Base-by-base conservation (phyloP, 305 asterid genomes). In the Ilex paraguariensis region DNA sequence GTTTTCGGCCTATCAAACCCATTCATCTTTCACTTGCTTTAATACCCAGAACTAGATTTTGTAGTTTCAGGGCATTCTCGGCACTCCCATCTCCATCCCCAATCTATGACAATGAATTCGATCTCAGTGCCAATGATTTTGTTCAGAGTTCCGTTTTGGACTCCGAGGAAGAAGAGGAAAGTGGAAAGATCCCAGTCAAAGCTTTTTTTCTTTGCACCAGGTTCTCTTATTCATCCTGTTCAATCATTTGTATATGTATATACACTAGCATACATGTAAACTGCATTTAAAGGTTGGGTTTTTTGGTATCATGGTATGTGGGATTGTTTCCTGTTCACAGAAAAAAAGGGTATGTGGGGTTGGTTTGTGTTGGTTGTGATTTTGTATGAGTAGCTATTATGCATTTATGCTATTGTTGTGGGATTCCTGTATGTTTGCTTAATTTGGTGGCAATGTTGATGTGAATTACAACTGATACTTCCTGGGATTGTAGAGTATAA, bases 161-260 rank as follows among this genome's bases (percentile, higher is more conserved):
- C 39, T 54, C 61, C 61, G 21, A 65, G 77, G 77, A 79, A 17
- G 69, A 77, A 13, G 88, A 78, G 40, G 89, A 79, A 21, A 69
- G 74, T 50, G 90, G 77, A 10, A 92, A 82, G 78, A 85, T 92
- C 62, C 82, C 95, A 31, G 81, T 92, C 52, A 85, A 79, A 74
- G 97, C 98, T 9, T 85, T 76, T 69, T 93, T 87, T 61, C 79
- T 93, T 5, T 86, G 90, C 72, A 92, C 97, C 75, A 92, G 98
- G 98, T 92, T 66, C 55, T 8, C 16, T 5, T 62, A 30, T 70
- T 57, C 44, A 59, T 67, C 31, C 16, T 57, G 14, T 73, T 55
- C 13, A 21, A 46, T 55, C 50, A 5, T 56, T 48, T 56, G 54
- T 51, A 4, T 44, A 40, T 31, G 21, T 13, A 10, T 45, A 54